Evolutionary conservation across 305 asterid species (phyloP).

Genomic region (Solanum hybrid): DNA sequence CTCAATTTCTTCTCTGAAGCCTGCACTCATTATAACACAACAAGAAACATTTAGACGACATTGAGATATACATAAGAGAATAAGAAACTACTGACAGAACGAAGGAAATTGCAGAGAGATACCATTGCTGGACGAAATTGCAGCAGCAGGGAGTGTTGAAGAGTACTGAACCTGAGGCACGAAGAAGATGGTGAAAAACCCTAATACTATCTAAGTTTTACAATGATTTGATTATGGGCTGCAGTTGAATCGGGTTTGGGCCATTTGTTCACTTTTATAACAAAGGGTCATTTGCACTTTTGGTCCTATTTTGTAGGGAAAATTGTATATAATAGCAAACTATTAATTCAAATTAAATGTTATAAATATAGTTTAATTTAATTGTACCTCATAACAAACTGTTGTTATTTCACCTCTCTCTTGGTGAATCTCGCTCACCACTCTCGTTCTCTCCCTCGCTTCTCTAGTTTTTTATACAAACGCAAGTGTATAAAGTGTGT

Average conservation of each 20-base stretch:
- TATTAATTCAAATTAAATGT: no score
- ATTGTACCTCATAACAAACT: no score
- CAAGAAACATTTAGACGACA: neutral
- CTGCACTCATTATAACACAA: constrained; percentile 12
- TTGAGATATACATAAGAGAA: neutral
- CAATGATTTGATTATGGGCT: neutral
- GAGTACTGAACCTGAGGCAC: neutral
- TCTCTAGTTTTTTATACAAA: no score
- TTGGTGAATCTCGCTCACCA: no score
- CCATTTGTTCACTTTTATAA: neutral
- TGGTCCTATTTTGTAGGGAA: no score
- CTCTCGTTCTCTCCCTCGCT: no score
- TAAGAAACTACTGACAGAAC: neutral
- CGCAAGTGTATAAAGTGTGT: no score
- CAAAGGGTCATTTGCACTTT: no score
- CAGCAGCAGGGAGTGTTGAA: neutral
- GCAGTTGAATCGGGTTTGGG: neutral
- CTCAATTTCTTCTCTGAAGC: constrained; percentile 67
- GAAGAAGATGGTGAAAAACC: neutral
- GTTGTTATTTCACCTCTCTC: no score
- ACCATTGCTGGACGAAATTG: neutral
- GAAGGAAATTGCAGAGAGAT: neutral
- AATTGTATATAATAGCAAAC: no score
- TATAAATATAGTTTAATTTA: no score
- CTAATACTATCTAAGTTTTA: neutral